phyloP scores from a whole-genome alignment of 805 yeast genomes.

The Tetrapisispora nanseiensis region DNA sequence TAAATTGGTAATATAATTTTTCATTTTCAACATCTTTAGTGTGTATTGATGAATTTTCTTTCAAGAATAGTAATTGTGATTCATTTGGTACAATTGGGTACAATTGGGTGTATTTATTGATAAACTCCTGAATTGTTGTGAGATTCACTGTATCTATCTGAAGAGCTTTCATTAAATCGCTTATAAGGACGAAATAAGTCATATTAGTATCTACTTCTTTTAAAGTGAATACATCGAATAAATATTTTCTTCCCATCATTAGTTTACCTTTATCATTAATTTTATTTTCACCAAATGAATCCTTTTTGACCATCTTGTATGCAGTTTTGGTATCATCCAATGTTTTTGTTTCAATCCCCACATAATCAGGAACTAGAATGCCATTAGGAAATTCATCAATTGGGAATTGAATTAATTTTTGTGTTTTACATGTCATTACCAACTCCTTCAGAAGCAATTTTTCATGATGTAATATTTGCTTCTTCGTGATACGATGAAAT shows the following conservation, averaged over 20 bases:
- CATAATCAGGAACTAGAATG: slow-evolving; percentile 13
- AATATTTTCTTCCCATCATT: slow-evolving; percentile 31
- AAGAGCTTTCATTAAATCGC: slow-evolving; percentile 31
- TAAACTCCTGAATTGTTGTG: slow-evolving; percentile 34
- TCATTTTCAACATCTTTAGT: slow-evolving; percentile 17
- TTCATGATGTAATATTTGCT: slow-evolving; percentile 11
- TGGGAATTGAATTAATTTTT: slow-evolving; percentile 16
- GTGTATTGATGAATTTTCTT: slow-evolving; percentile 20
- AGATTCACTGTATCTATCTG: slow-evolving; percentile 27
- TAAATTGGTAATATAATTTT: slow-evolving; percentile 15
- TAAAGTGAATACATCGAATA: slow-evolving; percentile 33
- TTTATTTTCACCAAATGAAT: slow-evolving; percentile 39
- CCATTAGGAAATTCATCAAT: slow-evolving; percentile 13
- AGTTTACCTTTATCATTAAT: slow-evolving; percentile 33
- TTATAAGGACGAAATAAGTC: slow-evolving; percentile 29
- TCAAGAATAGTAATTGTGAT: slow-evolving; percentile 32
- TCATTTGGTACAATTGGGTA: slow-evolving; percentile 30
- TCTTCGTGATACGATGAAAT: not conserved
- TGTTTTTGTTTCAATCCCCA: slow-evolving; percentile 5
- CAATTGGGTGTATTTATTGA: slow-evolving; percentile 33
- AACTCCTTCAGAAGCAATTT: slow-evolving; percentile 17
- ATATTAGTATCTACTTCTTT: slow-evolving; percentile 21
- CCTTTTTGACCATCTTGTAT: slow-evolving; percentile 21
- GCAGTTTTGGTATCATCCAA: slow-evolving; percentile 4
- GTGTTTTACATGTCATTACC: slow-evolving; percentile 11